Percentiles rank a stretch among this genome's conserved stretches.
phyloP scores from a whole-genome alignment of 768 basidiomycete genomes.

The Rubroboletus satanas region DNA sequence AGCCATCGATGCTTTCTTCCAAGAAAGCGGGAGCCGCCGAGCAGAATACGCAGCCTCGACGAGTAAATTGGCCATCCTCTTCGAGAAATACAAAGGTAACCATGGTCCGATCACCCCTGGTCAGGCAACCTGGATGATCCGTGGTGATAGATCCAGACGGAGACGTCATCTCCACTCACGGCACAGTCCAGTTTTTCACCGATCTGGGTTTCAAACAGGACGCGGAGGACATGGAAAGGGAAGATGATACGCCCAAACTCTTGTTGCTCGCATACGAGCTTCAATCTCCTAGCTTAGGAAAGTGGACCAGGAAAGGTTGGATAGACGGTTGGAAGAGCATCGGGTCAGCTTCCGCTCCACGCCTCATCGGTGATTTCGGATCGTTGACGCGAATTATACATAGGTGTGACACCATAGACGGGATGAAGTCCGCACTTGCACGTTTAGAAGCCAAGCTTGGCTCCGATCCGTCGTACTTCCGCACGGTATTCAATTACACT shows the following conservation, averaged over 20 bases:
- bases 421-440: constrained; percentile 55
- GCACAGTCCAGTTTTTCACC: constrained; percentile 69
- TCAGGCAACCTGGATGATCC: not conserved
- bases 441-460: constrained; percentile 56
- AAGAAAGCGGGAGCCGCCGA: constrained; percentile 33
- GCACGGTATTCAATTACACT: constrained; percentile 71
- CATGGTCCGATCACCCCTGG: constrained; percentile 2
- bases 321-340: constrained; percentile 74
- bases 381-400: not conserved
- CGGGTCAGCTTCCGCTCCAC: constrained; percentile 44
- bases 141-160: constrained; percentile 48
- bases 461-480: constrained; percentile 67
- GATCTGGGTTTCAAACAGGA: constrained; percentile 27
- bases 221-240: constrained; percentile 54
- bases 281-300: constrained; percentile 67
- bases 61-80: constrained; percentile 53
- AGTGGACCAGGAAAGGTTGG: constrained; percentile 72
- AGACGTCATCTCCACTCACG: constrained; percentile 69
- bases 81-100: constrained; percentile 67
- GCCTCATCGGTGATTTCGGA: not conserved
- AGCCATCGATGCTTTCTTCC: constrained; percentile 73
- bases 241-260: constrained; percentile 74
- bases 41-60: constrained; percentile 37
- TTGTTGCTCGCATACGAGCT: constrained; percentile 80
- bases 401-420: constrained; percentile 63